Percentiles rank a stretch among this genome's conserved stretches.
Conservation (phyloP, 768 basidiomycete species). For the Termitomyces sp. region DNA sequence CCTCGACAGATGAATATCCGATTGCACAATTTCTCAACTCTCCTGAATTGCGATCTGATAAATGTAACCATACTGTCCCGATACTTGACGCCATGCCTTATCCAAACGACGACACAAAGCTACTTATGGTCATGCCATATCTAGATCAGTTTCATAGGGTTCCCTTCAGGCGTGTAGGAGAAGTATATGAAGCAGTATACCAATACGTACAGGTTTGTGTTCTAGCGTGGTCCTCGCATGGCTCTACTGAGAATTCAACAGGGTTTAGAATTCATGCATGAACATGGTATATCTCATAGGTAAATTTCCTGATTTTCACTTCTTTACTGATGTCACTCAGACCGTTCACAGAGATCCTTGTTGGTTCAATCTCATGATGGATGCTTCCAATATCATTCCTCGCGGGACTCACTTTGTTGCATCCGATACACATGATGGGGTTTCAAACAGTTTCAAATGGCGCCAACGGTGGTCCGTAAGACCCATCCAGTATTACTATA, state of each 20-base stretch:
- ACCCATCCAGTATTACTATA: constrained; percentile 3
- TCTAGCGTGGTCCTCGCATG: neutral
- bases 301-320: neutral
- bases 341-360: neutral
- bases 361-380: constrained; percentile 3
- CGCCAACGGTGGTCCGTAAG: constrained; percentile 6
- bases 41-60: neutral
- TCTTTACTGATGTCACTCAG: neutral
- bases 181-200: neutral
- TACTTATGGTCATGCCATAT: neutral
- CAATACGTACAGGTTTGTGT: constrained; percentile 1
- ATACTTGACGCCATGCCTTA: neutral
- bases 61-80: neutral
- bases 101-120: neutral
- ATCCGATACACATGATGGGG: neutral
- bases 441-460: neutral
- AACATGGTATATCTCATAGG: neutral
- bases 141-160: neutral
- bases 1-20: neutral
- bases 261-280: constrained; percentile 6
- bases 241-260: neutral
- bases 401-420: neutral
- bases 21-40: neutral
- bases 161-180: neutral
- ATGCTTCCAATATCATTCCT: constrained; percentile 1